Conservation (phyloP, 495 filamentous ascomycete species). For the Friedmanniomyces endolithicus region DNA sequence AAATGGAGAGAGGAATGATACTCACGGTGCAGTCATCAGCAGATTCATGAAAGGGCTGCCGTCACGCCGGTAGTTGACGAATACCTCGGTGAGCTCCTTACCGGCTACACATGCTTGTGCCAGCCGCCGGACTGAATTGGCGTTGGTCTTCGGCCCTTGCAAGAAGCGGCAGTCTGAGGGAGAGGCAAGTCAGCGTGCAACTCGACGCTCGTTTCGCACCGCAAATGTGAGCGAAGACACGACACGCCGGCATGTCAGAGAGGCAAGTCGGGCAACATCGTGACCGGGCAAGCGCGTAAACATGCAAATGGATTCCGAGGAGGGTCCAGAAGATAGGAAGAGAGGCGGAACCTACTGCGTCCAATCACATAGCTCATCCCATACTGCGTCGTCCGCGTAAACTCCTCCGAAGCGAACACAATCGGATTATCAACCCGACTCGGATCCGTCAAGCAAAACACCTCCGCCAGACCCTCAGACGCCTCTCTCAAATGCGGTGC, state of each 20-base stretch:
- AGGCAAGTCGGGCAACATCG: no score
- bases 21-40: slow-evolving; percentile 45
- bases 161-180: slow-evolving; percentile 44
- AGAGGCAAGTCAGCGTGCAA: neutral
- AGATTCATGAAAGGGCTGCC: slow-evolving; percentile 61
- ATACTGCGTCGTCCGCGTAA: slow-evolving; percentile 53
- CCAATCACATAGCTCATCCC: slow-evolving; percentile 46
- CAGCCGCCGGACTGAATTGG: slow-evolving; percentile 41
- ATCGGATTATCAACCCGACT: slow-evolving; percentile 62
- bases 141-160: slow-evolving; percentile 49
- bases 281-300: no score
- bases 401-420: slow-evolving; percentile 60
- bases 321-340: neutral
- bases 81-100: slow-evolving; percentile 52
- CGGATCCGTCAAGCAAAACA: slow-evolving; percentile 68
- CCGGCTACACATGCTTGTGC: slow-evolving; percentile 42
- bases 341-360: slow-evolving; percentile 24
- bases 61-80: slow-evolving; percentile 58
- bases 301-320: no score
- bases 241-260: no score
- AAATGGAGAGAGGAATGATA: no score
- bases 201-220: neutral
- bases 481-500: slow-evolving; percentile 42
- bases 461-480: slow-evolving; percentile 61
- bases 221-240: no score